Evolutionary conservation across 805 yeast genomes (phyloP).

Genomic region (Candida boleticola): DNA sequence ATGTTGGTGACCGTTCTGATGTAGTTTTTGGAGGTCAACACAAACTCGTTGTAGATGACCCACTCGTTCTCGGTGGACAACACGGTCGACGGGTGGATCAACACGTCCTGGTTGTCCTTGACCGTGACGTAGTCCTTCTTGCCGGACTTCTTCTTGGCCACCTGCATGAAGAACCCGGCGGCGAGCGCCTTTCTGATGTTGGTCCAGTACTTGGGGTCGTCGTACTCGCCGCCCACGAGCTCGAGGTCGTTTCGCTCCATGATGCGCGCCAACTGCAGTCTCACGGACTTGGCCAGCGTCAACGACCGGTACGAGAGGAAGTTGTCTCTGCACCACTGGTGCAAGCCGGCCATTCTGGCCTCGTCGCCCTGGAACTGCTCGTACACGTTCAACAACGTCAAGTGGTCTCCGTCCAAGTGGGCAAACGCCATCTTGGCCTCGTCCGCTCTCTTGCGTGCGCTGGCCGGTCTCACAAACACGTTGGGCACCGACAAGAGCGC

Average conservation of each 20-base stretch:
- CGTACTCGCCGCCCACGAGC: slow-evolving; percentile 61
- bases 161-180: slow-evolving; percentile 98
- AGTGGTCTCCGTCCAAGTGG: slow-evolving; percentile 93
- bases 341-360: slow-evolving; percentile 60
- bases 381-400: slow-evolving; percentile 84
- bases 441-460: slow-evolving; percentile 85
- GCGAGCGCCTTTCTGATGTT: slow-evolving; percentile 83
- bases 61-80: slow-evolving; percentile 87
- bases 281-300: slow-evolving; percentile 80
- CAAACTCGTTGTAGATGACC: slow-evolving; percentile 94
- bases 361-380: slow-evolving; percentile 79
- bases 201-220: slow-evolving; percentile 61
- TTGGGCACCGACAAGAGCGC: slow-evolving; percentile 91
- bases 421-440: slow-evolving; percentile 85
- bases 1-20: slow-evolving; percentile 90
- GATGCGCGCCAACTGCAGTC: slow-evolving; percentile 76
- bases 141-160: slow-evolving; percentile 81
- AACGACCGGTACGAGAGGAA: slow-evolving; percentile 82
- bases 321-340: slow-evolving; percentile 90
- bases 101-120: slow-evolving; percentile 93
- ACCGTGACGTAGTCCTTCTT: slow-evolving; percentile 83
- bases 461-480: slow-evolving; percentile 90
- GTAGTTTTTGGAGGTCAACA: slow-evolving; percentile 87
- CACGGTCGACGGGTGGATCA: slow-evolving; percentile 91
- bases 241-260: slow-evolving; percentile 82